Evolutionary conservation across 345 rosid genomes (phyloP).

Genomic region (Camelina sativa): DNA sequence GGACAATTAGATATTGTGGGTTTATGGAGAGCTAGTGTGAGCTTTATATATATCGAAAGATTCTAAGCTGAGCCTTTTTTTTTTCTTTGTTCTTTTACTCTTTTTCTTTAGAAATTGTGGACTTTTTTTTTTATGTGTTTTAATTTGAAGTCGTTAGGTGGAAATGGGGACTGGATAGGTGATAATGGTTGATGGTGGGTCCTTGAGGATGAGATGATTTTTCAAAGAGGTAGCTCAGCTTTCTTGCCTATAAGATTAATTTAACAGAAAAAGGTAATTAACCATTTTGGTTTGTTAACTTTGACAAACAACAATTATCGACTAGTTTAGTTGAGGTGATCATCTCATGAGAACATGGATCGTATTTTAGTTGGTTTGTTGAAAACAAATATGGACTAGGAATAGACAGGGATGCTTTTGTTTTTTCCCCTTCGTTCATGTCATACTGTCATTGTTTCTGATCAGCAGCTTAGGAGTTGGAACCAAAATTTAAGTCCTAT

Average conservation of each 20-base stretch:
- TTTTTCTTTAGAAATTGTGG: conserved; percentile 33
- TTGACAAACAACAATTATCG: neutral
- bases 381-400: conserved; percentile 18
- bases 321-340: conserved; percentile 21
- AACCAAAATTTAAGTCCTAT: neutral
- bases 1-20: conserved; percentile 31
- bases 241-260: conserved; percentile 35
- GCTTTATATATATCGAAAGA: conserved; percentile 42
- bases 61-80: neutral
- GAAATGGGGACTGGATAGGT: conserved; percentile 43
- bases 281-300: conserved; percentile 5
- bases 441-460: conserved; percentile 3
- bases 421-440: neutral
- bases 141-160: conserved; percentile 44
- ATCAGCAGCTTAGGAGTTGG: neutral
- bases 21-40: conserved; percentile 30
- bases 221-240: conserved; percentile 46
- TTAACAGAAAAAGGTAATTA: conserved; percentile 27
- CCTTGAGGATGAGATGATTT: conserved; percentile 39
- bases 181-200: conserved; percentile 47
- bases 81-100: conserved; percentile 17
- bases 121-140: conserved; percentile 37
- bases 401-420: conserved; percentile 1
- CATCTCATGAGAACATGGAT: conserved; percentile 31
- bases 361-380: conserved; percentile 26